Percentiles rank a stretch among this genome's conserved stretches.
Evolutionary conservation across 768 basidiomycete species (phyloP).

Genomic region (Psilocybe cubensis): DNA sequence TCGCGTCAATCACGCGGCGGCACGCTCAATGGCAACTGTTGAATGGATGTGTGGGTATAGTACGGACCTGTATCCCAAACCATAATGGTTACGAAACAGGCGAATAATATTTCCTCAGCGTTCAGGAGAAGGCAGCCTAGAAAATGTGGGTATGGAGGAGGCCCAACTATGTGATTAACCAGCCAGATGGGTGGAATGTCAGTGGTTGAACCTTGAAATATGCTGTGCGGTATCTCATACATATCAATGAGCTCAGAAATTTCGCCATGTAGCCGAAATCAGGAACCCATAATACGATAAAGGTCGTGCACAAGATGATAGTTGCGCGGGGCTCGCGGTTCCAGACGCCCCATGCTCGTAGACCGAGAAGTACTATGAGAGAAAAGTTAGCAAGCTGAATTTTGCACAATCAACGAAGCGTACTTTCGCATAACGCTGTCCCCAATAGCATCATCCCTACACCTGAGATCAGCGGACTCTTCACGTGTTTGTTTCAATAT

Average conservation of each 20-base stretch:
- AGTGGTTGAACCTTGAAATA: too few relatives aligned
- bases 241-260: conserved; percentile 9
- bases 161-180: background rate
- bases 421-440: conserved; percentile 13
- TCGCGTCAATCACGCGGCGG: background rate
- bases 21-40: too few relatives aligned
- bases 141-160: conserved; percentile 1
- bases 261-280: background rate
- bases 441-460: conserved; percentile 9
- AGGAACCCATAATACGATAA: conserved; percentile 1
- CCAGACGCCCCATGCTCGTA: conserved; percentile 19
- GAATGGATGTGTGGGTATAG: background rate
- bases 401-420: background rate
- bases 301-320: background rate
- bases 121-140: conserved; percentile 8
- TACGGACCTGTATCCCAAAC: conserved; percentile 19
- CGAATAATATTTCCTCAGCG: background rate
- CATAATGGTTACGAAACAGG: conserved; percentile 8
- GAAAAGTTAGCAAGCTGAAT: background rate
- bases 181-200: background rate
- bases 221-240: background rate
- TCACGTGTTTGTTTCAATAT: background rate
- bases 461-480: background rate
- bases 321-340: conserved; percentile 3
- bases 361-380: conserved; percentile 10